Percentiles rank a stretch among this genome's conserved stretches.
phyloP scores from a whole-genome alignment of 306 rosid species.

The Cucurbita ficifolia region DNA sequence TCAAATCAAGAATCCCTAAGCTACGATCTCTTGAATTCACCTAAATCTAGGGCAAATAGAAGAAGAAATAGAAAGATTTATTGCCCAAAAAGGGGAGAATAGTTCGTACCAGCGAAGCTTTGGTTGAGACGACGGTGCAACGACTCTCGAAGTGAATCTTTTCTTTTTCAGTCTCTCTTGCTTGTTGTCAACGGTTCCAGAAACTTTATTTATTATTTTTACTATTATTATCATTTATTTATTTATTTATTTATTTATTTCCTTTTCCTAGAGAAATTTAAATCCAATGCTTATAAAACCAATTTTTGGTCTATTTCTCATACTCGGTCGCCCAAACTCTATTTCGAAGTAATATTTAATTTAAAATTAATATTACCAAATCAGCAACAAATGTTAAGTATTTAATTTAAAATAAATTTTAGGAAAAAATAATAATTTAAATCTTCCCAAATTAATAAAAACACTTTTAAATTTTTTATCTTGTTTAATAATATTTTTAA shows the following conservation, averaged over 20 bases:
- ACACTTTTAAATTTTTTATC: too few relatives aligned
- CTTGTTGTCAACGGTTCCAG: slow-evolving; percentile 1
- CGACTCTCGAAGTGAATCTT: neutral
- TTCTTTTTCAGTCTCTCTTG: slow-evolving; percentile 1
- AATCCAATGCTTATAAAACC: neutral
- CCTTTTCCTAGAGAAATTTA: neutral
- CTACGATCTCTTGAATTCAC: neutral
- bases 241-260: too few relatives aligned
- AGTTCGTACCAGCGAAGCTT: neutral
- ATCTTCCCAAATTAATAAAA: too few relatives aligned
- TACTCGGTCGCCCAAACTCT: neutral
- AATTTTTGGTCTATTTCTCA: neutral
- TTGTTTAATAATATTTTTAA: too few relatives aligned
- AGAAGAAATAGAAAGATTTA: neutral
- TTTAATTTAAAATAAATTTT: too few relatives aligned
- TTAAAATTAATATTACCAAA: too few relatives aligned
- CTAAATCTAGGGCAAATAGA: neutral
- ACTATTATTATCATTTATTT: too few relatives aligned
- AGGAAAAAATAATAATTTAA: too few relatives aligned
- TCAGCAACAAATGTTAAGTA: too few relatives aligned
- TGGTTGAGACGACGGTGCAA: slow-evolving; percentile 4
- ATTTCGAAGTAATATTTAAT: too few relatives aligned
- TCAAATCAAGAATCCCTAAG: neutral
- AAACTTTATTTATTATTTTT: neutral
- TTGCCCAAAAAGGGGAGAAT: neutral